phyloP scores from a whole-genome alignment of 164 flowering plant genomes.

The Sedum album region DNA sequence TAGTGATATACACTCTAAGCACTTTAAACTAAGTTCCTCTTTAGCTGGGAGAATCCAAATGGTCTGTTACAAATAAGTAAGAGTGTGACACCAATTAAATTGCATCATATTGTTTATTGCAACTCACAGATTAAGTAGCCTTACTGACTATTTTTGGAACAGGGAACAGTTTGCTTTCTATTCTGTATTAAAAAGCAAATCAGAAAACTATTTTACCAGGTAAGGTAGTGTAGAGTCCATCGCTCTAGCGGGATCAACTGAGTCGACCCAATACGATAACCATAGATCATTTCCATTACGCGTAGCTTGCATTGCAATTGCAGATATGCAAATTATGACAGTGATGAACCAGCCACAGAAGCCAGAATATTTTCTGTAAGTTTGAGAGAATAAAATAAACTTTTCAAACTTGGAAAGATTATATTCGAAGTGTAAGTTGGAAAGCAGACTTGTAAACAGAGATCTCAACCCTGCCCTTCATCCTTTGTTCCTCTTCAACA shows the following conservation, averaged over 20 bases:
- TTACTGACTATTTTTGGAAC: too few species aligned
- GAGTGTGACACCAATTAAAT: too few species aligned
- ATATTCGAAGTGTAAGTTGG: neutral
- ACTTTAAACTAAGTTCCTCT: too few species aligned
- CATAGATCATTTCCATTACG: constrained; percentile 98
- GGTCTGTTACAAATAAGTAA: too few species aligned
- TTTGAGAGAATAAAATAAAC: constrained; percentile 7
- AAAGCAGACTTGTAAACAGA: constrained; percentile 60
- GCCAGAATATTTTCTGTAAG: constrained; percentile 69
- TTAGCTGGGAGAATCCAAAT: too few species aligned
- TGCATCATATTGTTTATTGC: too few species aligned
- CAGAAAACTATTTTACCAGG: constrained; percentile 40
- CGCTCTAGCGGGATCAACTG: constrained; percentile 10
- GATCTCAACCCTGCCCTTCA: constrained; percentile 75
- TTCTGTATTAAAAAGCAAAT: neutral
- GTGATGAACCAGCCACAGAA: constrained; percentile 70
- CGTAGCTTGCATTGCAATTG: constrained; percentile 91
- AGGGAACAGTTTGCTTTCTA: too few species aligned
- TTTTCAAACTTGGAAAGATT: neutral
- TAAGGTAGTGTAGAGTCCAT: constrained; percentile 50
- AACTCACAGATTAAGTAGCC: too few species aligned
- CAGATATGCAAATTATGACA: constrained; percentile 52
- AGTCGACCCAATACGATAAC: constrained; percentile 78
- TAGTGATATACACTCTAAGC: too few species aligned
- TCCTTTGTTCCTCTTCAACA: constrained; percentile 54